Percentiles rank a stretch among this genome's conserved stretches.
Conservation (phyloP, 2,329 filamentous ascomycete genomes). For the Blastomyces emzantsi region DNA sequence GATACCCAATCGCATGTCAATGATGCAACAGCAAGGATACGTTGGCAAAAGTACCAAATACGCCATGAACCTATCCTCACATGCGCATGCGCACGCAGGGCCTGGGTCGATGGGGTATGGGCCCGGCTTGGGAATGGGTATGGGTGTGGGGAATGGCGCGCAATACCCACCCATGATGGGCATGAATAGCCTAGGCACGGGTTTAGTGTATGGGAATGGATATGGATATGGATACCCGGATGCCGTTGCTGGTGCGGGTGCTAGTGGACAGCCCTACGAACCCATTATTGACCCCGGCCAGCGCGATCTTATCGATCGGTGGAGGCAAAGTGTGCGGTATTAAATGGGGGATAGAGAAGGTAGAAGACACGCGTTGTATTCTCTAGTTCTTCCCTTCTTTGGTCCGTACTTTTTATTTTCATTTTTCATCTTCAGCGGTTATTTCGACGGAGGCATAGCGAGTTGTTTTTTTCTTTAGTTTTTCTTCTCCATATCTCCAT, state of each 20-base stretch:
- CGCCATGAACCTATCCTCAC: slow-evolving; percentile 3
- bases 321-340: slow-evolving; percentile 42
- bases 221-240: slow-evolving; percentile 20
- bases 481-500: background rate
- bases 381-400: background rate
- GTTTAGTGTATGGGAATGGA: background rate
- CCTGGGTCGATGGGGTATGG: background rate
- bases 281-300: slow-evolving; percentile 41
- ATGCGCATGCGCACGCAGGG: background rate
- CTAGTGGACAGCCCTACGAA: slow-evolving; percentile 8
- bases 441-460: no score
- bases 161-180: background rate
- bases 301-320: slow-evolving; percentile 51
- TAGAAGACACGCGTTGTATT: background rate
- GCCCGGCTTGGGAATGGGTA: background rate
- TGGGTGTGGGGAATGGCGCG: background rate
- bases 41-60: background rate
- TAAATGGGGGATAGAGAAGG: background rate
- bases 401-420: background rate
- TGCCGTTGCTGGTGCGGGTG: background rate
- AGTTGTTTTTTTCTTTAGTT: background rate
- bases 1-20: no score
- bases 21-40: background rate
- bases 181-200: background rate
- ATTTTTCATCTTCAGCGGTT: background rate